Evolutionary conservation across 768 basidiomycete species (phyloP), one percentile per base, ranked within the genome.

Genomic region (Leccinellum albellum): DNA sequence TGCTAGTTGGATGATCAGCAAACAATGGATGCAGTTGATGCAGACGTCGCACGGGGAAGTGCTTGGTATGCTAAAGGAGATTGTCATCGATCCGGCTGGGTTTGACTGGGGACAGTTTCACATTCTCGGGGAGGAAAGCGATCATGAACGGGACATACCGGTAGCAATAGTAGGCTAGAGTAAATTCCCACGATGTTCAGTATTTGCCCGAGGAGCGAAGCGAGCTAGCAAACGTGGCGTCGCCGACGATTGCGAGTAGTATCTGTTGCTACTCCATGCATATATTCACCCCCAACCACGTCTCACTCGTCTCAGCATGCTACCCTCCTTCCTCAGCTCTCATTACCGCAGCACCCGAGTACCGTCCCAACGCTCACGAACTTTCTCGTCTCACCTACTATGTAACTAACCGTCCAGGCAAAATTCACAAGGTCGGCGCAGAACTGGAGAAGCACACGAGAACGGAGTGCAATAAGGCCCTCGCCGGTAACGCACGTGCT

Each of bases 341-440:
- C 32, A 75, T 86, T 53, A 84, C 88, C 17, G 80, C 90, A 21
- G 89, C 84, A 33, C 87, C 92, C 50, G 84, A 87, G 55, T 91
- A 85, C 71, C 81, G 81, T 13, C 91, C 91, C 13, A 93, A 92
- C 63, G 79, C 88, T 0, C 91, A 93, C 70, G 91, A 94, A 65
- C 79, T 93, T 15, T 93, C 91, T 51, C 82, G 87, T 17, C 78
- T 94, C 50, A 90, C 89, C 3, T 94, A 94, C 70, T 92, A 91
- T 75, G 91, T 88, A 14, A 84, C 90, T 1, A 94, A 94, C 68
- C 81, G 82, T 63, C 88, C 91, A 4, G 84, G 86, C 28, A 94
- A 94, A 73, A 77, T 92, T 23, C 78, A 84, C 59, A 93, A 93
- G 68, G 76, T 93, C 29, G 85, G 86, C 24, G 74, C 75, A 47